Base-by-base conservation (phyloP, 1,139 yeast species). In the Lodderomyces orthopsilosis region DNA sequence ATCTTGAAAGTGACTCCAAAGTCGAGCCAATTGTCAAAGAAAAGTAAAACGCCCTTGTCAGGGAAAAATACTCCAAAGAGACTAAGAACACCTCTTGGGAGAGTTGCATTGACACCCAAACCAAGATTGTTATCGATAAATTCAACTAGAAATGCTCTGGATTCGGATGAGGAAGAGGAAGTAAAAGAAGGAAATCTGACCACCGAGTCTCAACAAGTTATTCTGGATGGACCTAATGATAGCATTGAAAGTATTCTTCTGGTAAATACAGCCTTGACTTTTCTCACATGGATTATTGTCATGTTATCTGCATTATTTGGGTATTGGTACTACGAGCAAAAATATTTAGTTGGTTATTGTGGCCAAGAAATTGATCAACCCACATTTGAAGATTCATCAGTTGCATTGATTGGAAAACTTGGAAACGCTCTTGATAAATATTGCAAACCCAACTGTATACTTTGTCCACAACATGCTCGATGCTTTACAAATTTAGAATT, bases 391-490 rank as follows among this genome's bases (percentile, higher is more conserved):
- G 44, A 54, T 15, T 46, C 55, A 9, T 57, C 56, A 2, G 51
- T 56, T 32, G 15, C 38, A 1, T 19, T 53, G 26, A 42, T 66
- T 18, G 47, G 51, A 17, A 34, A 44, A 4, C 27, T 63, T 14
- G 74, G 75, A 6, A 52, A 56, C 2, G 62, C 58, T 45, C 55
- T 73, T 45, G 77, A 73, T 46, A 42, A 51, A 2, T 55, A 65
- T 45, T 60, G 62, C 43, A 77, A 77, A 42, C 96, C 97, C 3
- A 47, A 55, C 2, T 93, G 98, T 63, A 65, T 76, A 6, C 78
- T 78, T 30, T 91, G 98, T 57, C 98, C 98, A 1, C 74, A 73
- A 8, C 86, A 91, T 62, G 95, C 94, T 1, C 69, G 79, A 41
- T 93, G 98, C 60, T 78, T 74, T 49, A 78, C 81, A 23, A 62